Conservation (phyloP, 2,329 filamentous ascomycete species). For the Incumbomyces lentus region DNA sequence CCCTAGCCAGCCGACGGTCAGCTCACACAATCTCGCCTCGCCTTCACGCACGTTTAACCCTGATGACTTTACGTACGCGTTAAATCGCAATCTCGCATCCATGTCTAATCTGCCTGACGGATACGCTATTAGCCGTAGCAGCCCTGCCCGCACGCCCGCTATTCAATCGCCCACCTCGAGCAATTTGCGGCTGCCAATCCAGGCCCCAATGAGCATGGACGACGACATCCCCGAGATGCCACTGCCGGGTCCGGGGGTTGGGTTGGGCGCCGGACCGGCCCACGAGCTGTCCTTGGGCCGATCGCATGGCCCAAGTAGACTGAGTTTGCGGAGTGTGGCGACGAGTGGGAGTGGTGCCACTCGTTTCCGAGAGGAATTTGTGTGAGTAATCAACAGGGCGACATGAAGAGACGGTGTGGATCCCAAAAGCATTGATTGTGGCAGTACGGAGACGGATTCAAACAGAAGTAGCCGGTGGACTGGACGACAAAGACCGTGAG, state of each 20-base stretch:
- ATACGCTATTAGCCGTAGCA: constrained; percentile 31
- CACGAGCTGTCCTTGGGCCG: not conserved
- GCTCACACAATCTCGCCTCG: not conserved
- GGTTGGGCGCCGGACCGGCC: not conserved
- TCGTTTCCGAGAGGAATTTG: constrained; percentile 1
- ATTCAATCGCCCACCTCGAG: constrained; percentile 25
- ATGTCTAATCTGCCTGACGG: constrained; percentile 13
- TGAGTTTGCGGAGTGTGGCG: not conserved
- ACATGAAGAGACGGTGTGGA: not conserved
- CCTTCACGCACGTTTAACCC: constrained; percentile 5
- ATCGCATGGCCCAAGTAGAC: not conserved
- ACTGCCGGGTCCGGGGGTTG: not conserved
- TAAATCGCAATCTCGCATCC: constrained; percentile 17
- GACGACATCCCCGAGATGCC: constrained; percentile 21
- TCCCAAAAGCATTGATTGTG: not conserved
- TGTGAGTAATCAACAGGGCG: no score
- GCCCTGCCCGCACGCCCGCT: constrained; percentile 34
- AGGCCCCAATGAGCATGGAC: constrained; percentile 16
- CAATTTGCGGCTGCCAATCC: constrained; percentile 20
- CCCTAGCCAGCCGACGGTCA: constrained; percentile 10
- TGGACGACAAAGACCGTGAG: no score
- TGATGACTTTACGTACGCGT: constrained; percentile 10
- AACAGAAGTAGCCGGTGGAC: no score
- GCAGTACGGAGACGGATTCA: not conserved
- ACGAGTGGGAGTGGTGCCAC: not conserved